Base-by-base conservation (phyloP, 345 rosid genomes). In the Euclidium syriacum region DNA sequence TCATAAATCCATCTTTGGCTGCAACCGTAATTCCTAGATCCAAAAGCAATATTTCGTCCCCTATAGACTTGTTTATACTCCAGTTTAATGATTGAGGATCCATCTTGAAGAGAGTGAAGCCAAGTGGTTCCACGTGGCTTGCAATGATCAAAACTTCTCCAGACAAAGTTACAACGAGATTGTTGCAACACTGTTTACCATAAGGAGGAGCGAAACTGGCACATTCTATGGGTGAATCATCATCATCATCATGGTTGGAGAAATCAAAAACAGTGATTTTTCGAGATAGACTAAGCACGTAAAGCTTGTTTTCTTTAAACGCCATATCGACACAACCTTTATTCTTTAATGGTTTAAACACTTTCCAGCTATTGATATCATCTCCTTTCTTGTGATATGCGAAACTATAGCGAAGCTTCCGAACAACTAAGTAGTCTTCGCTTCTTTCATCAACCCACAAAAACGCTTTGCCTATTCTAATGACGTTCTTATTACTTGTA, bases 21-120 rank as follows among this genome's bases (percentile, higher is more conserved):
- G 25, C 57, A 24, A 38, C 27, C 10, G 7, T 26, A 17, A 27
- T 38, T 62, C 58, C 39, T 49, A 22, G 42, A 44, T 22, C 65
- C 33, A 60, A 32, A 60, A 60, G 3, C 65, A 46, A 32, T 60
- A 43, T 43, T 60, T 44, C 65, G 6, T 60, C 42, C 52, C 65
- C 43, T 46, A 33, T 15, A 46, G 43, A 60, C 9, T 46, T 1
- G 22, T 22, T 22, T 9, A 8, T 12, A 0, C 4, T 20, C 53
- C 64, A 59, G 20, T 30, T 0, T 29, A 11, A 44, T 59, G 42
- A 32, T 9, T 44, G 3, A n/a, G 16, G 22, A 58, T 43, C 64
- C 29, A n/a, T 12, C 64, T 30, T 42, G 52, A 18, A 42, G 10
- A 42, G 5, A n/a, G 5, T 4, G 16, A 25, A 16, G 10, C n/a